phyloP scores from a whole-genome alignment of 2,329 filamentous ascomycete genomes.

The Grosmannia penicillata region DNA sequence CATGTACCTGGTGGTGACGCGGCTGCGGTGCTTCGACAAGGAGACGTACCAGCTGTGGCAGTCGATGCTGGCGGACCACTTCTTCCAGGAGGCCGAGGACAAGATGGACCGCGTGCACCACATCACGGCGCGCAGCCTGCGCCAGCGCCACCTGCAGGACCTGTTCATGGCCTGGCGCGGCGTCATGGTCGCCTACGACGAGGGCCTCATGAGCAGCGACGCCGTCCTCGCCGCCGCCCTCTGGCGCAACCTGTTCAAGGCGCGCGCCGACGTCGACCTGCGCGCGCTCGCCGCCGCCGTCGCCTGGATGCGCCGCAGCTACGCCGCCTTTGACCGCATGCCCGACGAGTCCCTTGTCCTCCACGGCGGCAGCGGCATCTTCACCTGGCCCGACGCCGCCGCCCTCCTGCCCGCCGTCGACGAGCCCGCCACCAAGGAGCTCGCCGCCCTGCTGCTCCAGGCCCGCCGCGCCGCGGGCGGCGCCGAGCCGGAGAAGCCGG shows the following conservation, averaged over 20 bases:
- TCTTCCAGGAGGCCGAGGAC: constrained; percentile 80
- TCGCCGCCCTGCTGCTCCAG: constrained; percentile 17
- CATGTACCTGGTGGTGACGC: constrained; percentile 79
- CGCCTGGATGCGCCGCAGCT: constrained; percentile 36
- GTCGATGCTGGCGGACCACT: constrained; percentile 85
- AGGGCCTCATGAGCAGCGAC: constrained; percentile 64
- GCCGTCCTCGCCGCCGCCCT: constrained; percentile 66
- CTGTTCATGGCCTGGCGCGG: constrained; percentile 90
- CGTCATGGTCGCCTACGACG: constrained; percentile 68
- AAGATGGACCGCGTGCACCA: constrained; percentile 72
- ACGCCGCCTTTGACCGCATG: constrained; percentile 33
- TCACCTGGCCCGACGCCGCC: constrained; percentile 24
- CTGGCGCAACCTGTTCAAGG: constrained; percentile 90
- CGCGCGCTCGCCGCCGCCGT: constrained; percentile 37
- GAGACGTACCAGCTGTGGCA: constrained; percentile 63
- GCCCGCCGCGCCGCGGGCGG: no score
- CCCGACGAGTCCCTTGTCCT: constrained; percentile 26
- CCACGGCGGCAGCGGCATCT: constrained; percentile 19
- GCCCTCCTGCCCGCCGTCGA: constrained; percentile 24
- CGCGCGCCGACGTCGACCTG: constrained; percentile 33
- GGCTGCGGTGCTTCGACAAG: constrained; percentile 63
- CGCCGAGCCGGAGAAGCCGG: neutral
- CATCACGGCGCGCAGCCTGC: constrained; percentile 40
- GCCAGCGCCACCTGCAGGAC: constrained; percentile 64
- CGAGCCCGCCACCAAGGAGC: constrained; percentile 21